Base-by-base conservation (phyloP, 352 stramenopile genomes). In the Phytopythium delawarense region DNA sequence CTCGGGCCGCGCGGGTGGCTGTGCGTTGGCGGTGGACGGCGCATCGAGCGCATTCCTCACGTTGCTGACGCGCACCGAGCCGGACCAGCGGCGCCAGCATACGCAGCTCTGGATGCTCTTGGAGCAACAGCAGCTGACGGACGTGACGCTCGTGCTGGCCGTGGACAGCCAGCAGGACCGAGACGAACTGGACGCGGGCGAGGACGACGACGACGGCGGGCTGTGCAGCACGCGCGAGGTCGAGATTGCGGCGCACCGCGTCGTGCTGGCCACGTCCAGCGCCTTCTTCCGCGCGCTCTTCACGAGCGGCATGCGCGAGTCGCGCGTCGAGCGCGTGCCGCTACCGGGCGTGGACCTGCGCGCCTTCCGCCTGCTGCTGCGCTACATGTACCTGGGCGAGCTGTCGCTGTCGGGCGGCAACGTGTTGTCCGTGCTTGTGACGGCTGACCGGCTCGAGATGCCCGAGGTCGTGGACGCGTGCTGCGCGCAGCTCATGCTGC, bases 211-310 rank as follows among this genome's bases (percentile, higher is more conserved):
- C 8, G 63, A 69, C 37, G 28, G 8, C 13, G 49, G 20, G 49
- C 8, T 4, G 5, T 20, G 9, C 28, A 30, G 25, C 50, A 8
- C 6, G 28, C 7, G 16, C 7, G 25, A 57, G 32, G 52, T 58
- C 28, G 65, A 75, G 42, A 69, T 91, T 30, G 69, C 71, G 12
- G 83, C 78, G 5, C 83, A 92, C 57, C 79, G 83, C 45, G 68
- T 92, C 28, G 65, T 92, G 35, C 65, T 92, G 8, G 81, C 81
- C 42, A 69, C 70, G 2, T 75, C 76, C 23, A 89, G 81, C 59
- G 79, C 80, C 15, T 92, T 89, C 58, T 92, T 92, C 63, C 70
- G 78, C 56, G 83, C 83, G 46, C 68, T 92, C 7, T 92, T 92
- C 64, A 92, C 81, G 1, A 81, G 69, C 70, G 83, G 83, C 40